These are phyloP conservation scores for Quercus phellos DNA, from an alignment of 331 rosid species.

Conservation along the genomic window DNA sequence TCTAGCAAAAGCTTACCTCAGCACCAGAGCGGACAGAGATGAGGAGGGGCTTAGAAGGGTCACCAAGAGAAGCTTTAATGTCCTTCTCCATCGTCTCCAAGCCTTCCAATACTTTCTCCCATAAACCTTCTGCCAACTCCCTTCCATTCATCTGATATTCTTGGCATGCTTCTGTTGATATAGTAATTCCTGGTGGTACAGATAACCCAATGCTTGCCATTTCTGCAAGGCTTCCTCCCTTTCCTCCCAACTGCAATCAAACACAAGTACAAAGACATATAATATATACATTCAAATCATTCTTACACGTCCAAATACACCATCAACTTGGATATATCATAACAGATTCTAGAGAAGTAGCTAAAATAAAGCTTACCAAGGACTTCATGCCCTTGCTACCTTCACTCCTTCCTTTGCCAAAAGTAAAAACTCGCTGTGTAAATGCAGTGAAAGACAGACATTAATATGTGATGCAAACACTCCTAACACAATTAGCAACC, in stretches of 20 bases:
- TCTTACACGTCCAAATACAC: neutral
- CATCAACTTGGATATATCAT: neutral
- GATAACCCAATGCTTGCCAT: slow-evolving; percentile 92
- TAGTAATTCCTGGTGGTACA: slow-evolving; percentile 89
- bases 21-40: slow-evolving; percentile 97
- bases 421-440: slow-evolving; percentile 74
- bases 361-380: slow-evolving; percentile 50
- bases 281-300: neutral
- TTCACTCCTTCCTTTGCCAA: slow-evolving; percentile 89
- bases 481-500: neutral
- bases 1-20: slow-evolving; percentile 43
- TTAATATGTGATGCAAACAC: too few species aligned
- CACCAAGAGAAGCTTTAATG: slow-evolving; percentile 77
- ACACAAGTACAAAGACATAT: neutral
- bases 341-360: neutral
- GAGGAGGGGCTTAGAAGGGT: slow-evolving; percentile 81
- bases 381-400: slow-evolving; percentile 91
- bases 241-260: slow-evolving; percentile 76
- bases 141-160: slow-evolving; percentile 73
- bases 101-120: slow-evolving; percentile 83
- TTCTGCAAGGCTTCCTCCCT: slow-evolving; percentile 95
- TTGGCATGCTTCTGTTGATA: slow-evolving; percentile 95
- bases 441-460: neutral
- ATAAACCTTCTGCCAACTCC: slow-evolving; percentile 52
- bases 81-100: slow-evolving; percentile 56